phyloP scores from a whole-genome alignment of 495 filamentous ascomycete genomes.

The Penicillium taxi region DNA sequence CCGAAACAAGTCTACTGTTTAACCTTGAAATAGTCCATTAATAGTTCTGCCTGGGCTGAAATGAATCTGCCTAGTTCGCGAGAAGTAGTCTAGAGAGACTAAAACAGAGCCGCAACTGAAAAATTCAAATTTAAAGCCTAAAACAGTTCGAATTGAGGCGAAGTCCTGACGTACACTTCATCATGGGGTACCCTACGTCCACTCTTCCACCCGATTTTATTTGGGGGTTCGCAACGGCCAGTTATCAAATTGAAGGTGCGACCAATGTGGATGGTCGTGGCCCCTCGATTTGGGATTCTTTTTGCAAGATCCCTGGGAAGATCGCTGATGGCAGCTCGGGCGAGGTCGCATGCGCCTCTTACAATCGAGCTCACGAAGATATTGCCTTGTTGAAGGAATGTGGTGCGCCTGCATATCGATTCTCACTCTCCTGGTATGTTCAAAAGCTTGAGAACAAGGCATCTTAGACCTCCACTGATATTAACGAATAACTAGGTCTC shows the following conservation, averaged over 20 bases:
- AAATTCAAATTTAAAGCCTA: too few relatives aligned
- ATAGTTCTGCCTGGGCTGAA: too few relatives aligned
- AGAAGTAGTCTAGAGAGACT: too few relatives aligned
- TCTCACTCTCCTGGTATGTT: constrained; percentile 66
- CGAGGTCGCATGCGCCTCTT: constrained; percentile 67
- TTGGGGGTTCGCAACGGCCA: constrained; percentile 79
- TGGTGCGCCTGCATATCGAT: constrained; percentile 60
- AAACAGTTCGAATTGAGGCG: too few relatives aligned
- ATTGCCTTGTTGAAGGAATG: constrained; percentile 62
- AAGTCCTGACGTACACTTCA: too few relatives aligned
- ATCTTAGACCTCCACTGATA: background rate
- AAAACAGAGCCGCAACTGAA: too few relatives aligned
- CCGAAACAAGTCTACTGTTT: too few relatives aligned
- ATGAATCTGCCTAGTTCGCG: too few relatives aligned
- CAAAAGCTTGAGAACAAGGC: constrained; percentile 38
- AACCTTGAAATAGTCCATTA: too few relatives aligned
- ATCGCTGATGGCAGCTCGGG: constrained; percentile 63
- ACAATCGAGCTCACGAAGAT: constrained; percentile 64
- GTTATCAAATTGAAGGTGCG: constrained; percentile 73
- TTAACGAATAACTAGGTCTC: constrained; percentile 39
- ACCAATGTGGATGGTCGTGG: constrained; percentile 59
- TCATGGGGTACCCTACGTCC: constrained; percentile 28
- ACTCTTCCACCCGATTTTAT: constrained; percentile 64
- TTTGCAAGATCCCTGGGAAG: constrained; percentile 65
- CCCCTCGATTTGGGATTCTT: constrained; percentile 71